Evolutionary conservation across 805 yeast species (phyloP), one percentile per base, ranked within the genome.

Genomic region (Danielia oregonensis): DNA sequence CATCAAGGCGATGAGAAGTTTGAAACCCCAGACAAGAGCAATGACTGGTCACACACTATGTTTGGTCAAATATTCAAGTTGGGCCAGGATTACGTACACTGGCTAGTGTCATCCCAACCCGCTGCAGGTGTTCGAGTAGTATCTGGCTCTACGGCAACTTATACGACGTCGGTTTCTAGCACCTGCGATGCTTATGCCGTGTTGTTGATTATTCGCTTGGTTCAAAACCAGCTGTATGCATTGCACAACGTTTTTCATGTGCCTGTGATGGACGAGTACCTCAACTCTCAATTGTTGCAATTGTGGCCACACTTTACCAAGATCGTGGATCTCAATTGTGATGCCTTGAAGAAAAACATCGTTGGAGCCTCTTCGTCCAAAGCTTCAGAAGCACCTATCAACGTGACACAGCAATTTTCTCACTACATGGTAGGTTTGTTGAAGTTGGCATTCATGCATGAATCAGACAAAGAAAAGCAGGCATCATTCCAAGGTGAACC

Each of bases 291-390:
- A 42, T 58, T 80, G 41, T 74, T 86, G 33, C 56, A 73, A 3
- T 61, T 91, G 29, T 93, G 97, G 97, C 96, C 97, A 0, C 78
- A 74, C 39, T 84, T 89, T 51, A 89, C 88, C 49, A 70, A 68
- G 29, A 65, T 86, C 22, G 72, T 89, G 26, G 96, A 88, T 54
- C 61, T 75, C 22, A 86, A 91, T 48, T 82, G 95, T 48, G 83
- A 79, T 14, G 75, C 79, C 32, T 62, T 87, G 55, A 79, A 82
- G 42, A 74, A 68, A 33, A 72, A 72, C 12, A 57, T 57, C 30
- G 66, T 46, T 39, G 72, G 54, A 23, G 30, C 54, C 4, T 21
- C 23, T 18, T 43, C 50, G 6, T 46, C 48, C 13, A 37, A 54
- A 9, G 51, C 52, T 17, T 49, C 63, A 21, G 40, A 31, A 14